Evolutionary conservation across 148 eudicot species (phyloP).

Genomic region (Heliamphora exappendiculata): DNA sequence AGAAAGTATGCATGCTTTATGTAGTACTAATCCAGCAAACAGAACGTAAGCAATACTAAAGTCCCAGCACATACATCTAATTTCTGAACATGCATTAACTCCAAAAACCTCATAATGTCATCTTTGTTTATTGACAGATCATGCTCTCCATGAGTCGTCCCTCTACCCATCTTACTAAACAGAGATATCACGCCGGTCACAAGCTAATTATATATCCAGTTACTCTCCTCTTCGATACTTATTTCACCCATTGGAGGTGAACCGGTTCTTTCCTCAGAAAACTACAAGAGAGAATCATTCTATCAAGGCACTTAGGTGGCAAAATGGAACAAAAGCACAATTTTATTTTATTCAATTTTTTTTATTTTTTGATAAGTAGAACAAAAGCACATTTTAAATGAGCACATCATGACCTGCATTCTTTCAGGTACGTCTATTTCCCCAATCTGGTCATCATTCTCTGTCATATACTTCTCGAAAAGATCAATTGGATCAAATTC

Average conservation of each 20-base stretch:
- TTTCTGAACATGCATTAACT: too few species aligned
- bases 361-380: too few species aligned
- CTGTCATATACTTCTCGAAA: slow-evolving; percentile 73
- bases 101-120: too few species aligned
- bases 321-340: neutral
- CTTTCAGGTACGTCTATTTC: slow-evolving; percentile 78
- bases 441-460: slow-evolving; percentile 58
- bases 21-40: neutral
- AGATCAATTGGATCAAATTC: slow-evolving; percentile 73
- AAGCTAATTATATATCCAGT: slow-evolving; percentile 74
- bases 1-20: neutral
- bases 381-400: too few species aligned
- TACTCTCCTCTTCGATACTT: slow-evolving; percentile 63
- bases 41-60: neutral
- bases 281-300: slow-evolving; percentile 24
- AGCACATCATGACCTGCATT: slow-evolving; percentile 50
- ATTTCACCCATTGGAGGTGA: slow-evolving; percentile 49
- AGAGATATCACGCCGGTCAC: slow-evolving; percentile 38
- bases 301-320: neutral
- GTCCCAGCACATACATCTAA: too few species aligned
- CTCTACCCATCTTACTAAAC: slow-evolving; percentile 27
- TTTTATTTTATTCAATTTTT: too few species aligned
- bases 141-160: too few species aligned
- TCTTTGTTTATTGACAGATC: too few species aligned
- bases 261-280: slow-evolving; percentile 74